phyloP scores from a whole-genome alignment of 805 yeast genomes.

The Saccharomycopsis synnaedendra region DNA sequence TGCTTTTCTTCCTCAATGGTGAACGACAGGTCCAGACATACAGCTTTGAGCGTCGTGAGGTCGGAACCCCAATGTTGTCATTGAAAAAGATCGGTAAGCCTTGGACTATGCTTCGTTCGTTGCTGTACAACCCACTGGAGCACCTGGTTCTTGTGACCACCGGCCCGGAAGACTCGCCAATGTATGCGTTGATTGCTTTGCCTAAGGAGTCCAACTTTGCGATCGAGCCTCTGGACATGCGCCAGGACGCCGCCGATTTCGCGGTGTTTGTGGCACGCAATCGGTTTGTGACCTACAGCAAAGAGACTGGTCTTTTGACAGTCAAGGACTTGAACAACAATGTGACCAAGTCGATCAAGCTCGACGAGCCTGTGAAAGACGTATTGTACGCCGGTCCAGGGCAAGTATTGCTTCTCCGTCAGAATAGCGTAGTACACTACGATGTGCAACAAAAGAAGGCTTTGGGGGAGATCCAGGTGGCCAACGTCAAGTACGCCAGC shows the following conservation, averaged over 20 bases:
- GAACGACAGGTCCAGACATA: constrained; percentile 80
- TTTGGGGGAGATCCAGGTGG: constrained; percentile 53
- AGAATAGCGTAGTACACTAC: constrained; percentile 62
- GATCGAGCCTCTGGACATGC: constrained; percentile 76
- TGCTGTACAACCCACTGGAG: constrained; percentile 90
- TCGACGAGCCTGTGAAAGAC: constrained; percentile 58
- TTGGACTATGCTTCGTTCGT: constrained; percentile 75
- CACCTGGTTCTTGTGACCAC: constrained; percentile 75
- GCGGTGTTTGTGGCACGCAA: constrained; percentile 93
- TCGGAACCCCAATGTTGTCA: constrained; percentile 69
- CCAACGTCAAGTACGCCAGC: constrained; percentile 74
- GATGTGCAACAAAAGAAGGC: constrained; percentile 90
- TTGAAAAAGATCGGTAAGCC: constrained; percentile 75
- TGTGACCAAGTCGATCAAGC: constrained; percentile 67
- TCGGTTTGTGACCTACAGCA: constrained; percentile 75
- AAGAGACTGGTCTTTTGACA: constrained; percentile 53
- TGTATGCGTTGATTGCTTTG: constrained; percentile 62
- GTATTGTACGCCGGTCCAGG: constrained; percentile 78
- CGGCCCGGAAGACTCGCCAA: constrained; percentile 54
- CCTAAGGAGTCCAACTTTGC: constrained; percentile 78
- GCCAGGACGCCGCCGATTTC: constrained; percentile 70
- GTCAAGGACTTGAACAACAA: constrained; percentile 76
- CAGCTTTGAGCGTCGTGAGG: constrained; percentile 53
- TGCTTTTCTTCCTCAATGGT: constrained; percentile 61
- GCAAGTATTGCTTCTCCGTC: constrained; percentile 61